These are phyloP conservation scores for Lithohypha guttulata DNA, from an alignment of 2,329 filamentous ascomycete genomes.

Conservation along the genomic window DNA sequence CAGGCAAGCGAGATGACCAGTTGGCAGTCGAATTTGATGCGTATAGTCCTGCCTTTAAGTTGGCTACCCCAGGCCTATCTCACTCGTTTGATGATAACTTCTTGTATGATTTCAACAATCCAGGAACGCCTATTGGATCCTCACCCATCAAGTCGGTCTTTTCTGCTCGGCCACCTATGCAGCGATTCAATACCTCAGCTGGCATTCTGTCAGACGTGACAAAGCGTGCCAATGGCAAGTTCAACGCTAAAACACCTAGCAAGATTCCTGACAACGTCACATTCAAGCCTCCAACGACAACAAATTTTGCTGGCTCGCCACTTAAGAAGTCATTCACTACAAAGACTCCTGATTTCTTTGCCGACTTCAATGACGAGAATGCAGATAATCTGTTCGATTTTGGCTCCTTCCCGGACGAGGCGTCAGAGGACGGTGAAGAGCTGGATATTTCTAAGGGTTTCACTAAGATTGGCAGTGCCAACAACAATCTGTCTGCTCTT, in stretches of 20 bases:
- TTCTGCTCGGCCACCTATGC: constrained; percentile 37
- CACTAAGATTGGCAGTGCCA: constrained; percentile 32
- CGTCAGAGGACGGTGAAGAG: constrained; percentile 31
- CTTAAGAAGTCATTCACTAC: constrained; percentile 12
- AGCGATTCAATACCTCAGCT: constrained; percentile 39
- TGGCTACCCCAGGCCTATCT: constrained; percentile 31
- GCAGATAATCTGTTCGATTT: constrained; percentile 40
- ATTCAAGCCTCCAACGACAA: constrained; percentile 15
- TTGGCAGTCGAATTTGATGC: constrained; percentile 30
- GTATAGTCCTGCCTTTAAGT: constrained; percentile 42
- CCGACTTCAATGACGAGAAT: constrained; percentile 28
- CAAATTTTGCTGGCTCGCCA: constrained; percentile 14
- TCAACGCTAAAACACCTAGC: constrained; percentile 28
- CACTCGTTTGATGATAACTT: constrained; percentile 40
- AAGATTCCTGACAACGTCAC: constrained; percentile 24
- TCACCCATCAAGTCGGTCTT: constrained; percentile 43
- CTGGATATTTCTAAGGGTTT: constrained; percentile 39
- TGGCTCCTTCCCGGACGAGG: constrained; percentile 35
- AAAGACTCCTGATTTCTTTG: constrained; percentile 22
- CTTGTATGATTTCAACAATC: constrained; percentile 36
- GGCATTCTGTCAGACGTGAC: constrained; percentile 40
- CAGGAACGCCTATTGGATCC: constrained; percentile 27
- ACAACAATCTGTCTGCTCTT: background rate
- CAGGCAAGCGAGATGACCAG: constrained; percentile 41
- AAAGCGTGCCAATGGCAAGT: constrained; percentile 28